Percentiles rank a stretch among this genome's conserved stretches.
These are phyloP conservation scores for Rossbeevera mucosa DNA, from an alignment of 768 basidiomycete genomes.

Conservation along the genomic window DNA sequence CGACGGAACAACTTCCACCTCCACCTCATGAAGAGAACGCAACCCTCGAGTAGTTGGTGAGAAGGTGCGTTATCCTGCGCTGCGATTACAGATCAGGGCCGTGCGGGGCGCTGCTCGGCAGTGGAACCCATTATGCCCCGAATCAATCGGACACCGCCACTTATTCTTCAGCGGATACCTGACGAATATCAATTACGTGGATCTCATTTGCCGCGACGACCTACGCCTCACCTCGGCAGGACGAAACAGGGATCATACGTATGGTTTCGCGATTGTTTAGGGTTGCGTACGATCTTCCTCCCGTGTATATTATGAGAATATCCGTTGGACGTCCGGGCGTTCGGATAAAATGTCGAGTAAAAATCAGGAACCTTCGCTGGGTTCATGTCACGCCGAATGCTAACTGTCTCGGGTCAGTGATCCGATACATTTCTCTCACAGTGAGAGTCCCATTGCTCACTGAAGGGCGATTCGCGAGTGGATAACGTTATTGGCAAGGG, in stretches of 20 bases:
- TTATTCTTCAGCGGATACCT: neutral
- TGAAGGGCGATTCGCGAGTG: neutral
- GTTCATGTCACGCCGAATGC: neutral
- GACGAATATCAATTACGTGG: neutral
- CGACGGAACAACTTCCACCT: slow-evolving; percentile 46
- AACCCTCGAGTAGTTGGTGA: slow-evolving; percentile 17
- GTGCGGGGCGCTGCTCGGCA: neutral
- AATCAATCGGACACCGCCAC: slow-evolving; percentile 22
- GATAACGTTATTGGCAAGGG: slow-evolving; percentile 1
- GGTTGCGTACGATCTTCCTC: neutral
- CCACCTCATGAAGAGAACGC: slow-evolving; percentile 28
- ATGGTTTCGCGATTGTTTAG: neutral
- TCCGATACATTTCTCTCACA: neutral
- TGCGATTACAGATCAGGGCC: slow-evolving; percentile 16
- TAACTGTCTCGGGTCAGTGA: neutral
- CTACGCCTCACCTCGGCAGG: neutral
- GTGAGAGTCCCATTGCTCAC: neutral
- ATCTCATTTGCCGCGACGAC: neutral
- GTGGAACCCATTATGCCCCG: slow-evolving; percentile 10
- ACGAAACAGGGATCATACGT: neutral
- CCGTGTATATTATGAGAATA: neutral
- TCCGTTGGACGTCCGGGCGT: neutral
- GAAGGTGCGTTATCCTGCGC: slow-evolving; percentile 10
- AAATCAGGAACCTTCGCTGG: neutral
- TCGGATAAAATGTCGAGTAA: neutral